A percentile compares a stretch with the other conserved stretches of the same genome.
Conservation (phyloP, 108 stramenopile species). For the Cyclotella choctawhatcheeana region DNA sequence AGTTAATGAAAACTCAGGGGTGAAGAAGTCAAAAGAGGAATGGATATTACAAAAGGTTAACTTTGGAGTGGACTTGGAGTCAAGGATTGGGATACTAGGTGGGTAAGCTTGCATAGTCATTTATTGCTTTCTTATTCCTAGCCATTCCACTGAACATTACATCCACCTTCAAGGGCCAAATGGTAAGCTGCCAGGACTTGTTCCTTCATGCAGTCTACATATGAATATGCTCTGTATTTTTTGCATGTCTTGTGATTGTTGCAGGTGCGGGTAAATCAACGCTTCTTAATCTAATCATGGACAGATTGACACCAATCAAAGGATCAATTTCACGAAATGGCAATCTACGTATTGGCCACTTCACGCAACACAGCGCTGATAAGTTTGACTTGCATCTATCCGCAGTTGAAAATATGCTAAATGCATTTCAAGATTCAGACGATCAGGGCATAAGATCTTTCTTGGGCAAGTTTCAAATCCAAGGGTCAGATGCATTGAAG, state of each 20-base stretch:
- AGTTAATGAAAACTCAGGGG: conserved; percentile 81
- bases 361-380: conserved; percentile 99
- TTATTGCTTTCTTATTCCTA: no score
- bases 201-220: not conserved
- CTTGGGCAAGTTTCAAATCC: conserved; percentile 92
- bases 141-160: no score
- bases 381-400: conserved; percentile 92
- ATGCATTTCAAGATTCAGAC: conserved; percentile 77
- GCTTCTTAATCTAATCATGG: conserved; percentile 93
- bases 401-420: conserved; percentile 91
- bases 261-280: conserved; percentile 78
- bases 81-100: no score
- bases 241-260: conserved; percentile 1
- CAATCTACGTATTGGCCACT: conserved; percentile 93
- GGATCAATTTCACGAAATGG: conserved; percentile 93
- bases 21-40: conserved; percentile 76
- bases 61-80: conserved; percentile 91
- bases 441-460: conserved; percentile 93
- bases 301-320: conserved; percentile 89
- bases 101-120: no score
- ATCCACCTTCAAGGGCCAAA: conserved; percentile 88
- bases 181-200: conserved; percentile 53
- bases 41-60: conserved; percentile 84
- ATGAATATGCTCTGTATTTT: not conserved
- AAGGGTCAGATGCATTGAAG: conserved; percentile 90